phyloP scores from a whole-genome alignment of 805 yeast species.

The Candida fluviatilis region DNA sequence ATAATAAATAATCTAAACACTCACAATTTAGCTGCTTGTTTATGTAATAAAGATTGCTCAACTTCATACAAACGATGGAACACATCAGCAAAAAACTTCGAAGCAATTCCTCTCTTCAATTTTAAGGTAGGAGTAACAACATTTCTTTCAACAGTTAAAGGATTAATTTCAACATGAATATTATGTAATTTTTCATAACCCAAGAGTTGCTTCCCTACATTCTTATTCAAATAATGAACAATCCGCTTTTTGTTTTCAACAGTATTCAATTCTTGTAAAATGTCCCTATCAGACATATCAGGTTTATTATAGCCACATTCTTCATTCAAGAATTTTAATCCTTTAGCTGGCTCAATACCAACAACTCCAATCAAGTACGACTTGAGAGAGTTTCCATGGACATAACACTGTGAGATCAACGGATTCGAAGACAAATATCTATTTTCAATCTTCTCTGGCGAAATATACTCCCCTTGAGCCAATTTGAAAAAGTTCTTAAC shows the following conservation, averaged over 20 bases:
- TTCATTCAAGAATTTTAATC: constrained; percentile 13
- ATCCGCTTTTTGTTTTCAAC: constrained; percentile 16
- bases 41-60: constrained; percentile 26
- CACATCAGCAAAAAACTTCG: constrained; percentile 14
- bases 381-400: constrained; percentile 57
- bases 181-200: constrained; percentile 32
- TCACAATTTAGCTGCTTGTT: constrained; percentile 17
- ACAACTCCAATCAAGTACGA: constrained; percentile 54
- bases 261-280: constrained; percentile 12
- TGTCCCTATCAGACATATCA: constrained; percentile 8
- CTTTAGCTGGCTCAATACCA: constrained; percentile 50
- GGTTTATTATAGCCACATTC: constrained; percentile 12
- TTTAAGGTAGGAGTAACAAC: constrained; percentile 63
- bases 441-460: constrained; percentile 70
- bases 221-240: constrained; percentile 19
- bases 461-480: constrained; percentile 50
- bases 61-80: constrained; percentile 12
- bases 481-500: constrained; percentile 71
- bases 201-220: constrained; percentile 16
- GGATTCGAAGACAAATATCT: constrained; percentile 50
- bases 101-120: constrained; percentile 32
- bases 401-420: constrained; percentile 46
- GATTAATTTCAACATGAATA: constrained; percentile 22
- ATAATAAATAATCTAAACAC: neutral
- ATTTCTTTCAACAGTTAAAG: constrained; percentile 48